Conservation (phyloP, 73 alveolate genomes). For the Stentor roeselii region DNA sequence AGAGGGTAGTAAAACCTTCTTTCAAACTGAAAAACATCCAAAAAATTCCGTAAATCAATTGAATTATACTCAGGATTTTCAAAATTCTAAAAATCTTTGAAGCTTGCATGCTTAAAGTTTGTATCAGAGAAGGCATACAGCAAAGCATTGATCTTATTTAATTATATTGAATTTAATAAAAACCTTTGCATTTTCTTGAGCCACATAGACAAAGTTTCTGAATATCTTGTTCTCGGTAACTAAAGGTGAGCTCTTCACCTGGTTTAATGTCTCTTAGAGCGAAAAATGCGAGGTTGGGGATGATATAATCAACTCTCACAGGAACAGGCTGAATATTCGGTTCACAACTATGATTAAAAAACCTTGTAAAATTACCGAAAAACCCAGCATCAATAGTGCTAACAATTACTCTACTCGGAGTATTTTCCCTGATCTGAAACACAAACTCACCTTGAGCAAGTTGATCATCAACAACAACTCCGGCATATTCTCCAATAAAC, state of each 20-base stretch:
- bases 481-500: slow-evolving; percentile 10
- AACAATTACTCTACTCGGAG: not conserved
- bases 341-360: slow-evolving; percentile 7
- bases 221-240: not conserved
- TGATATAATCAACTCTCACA: slow-evolving; percentile 1
- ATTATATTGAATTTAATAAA: too few species aligned
- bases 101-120: not conserved
- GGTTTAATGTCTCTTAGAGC: not conserved
- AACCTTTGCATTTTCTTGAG: slow-evolving; percentile 10
- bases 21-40: not conserved
- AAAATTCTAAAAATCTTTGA: too few species aligned
- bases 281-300: slow-evolving; percentile 15
- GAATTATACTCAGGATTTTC: not conserved
- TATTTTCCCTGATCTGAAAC: slow-evolving; percentile 5
- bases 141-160: too few species aligned
- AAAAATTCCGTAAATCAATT: not conserved
- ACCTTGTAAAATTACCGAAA: slow-evolving; percentile 22
- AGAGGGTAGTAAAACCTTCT: not conserved
- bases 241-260: slow-evolving; percentile 16
- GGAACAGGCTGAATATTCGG: not conserved
- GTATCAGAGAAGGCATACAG: not conserved
- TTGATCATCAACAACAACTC: not conserved
- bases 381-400: not conserved
- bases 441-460: slow-evolving; percentile 4
- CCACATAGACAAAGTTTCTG: slow-evolving; percentile 8